These are phyloP conservation scores for Rhynchospora pubera DNA, from an alignment of 176 grass and related monocot species.

Conservation along the genomic window DNA sequence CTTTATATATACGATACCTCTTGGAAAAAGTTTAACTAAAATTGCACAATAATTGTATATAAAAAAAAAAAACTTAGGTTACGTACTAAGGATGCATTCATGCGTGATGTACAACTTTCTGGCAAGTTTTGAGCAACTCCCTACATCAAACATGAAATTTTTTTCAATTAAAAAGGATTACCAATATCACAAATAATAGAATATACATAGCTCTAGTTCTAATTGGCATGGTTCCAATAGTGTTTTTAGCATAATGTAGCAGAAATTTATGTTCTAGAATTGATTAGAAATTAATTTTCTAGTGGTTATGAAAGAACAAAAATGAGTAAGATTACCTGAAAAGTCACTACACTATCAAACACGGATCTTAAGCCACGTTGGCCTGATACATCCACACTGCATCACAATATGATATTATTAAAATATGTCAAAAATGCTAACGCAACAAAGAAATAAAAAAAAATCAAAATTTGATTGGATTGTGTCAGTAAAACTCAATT, in stretches of 20 bases:
- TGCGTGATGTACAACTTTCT: conserved; percentile 14
- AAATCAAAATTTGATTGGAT: neutral
- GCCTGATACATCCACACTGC: conserved; percentile 12
- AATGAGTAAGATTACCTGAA: conserved; percentile 13
- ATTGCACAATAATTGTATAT: neutral
- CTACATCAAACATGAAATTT: neutral
- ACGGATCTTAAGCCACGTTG: neutral
- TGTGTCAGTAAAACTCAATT: neutral
- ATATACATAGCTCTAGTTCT: neutral
- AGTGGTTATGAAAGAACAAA: neutral
- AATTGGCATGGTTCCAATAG: neutral
- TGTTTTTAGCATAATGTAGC: neutral
- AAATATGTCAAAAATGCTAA: neutral
- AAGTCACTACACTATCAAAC: conserved; percentile 16
- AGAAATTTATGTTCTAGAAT: neutral
- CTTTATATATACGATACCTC: neutral
- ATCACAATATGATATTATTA: neutral
- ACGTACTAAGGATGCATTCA: conserved; percentile 14
- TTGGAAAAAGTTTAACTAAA: neutral
- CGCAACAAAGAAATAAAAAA: neutral
- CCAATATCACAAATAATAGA: neutral
- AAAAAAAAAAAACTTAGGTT: neutral
- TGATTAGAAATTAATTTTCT: neutral
- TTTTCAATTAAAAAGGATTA: neutral
- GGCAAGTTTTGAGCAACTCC: conserved; percentile 25